phyloP scores from a whole-genome alignment of 164 flowering plant genomes.

The Hamamelis virginiana region DNA sequence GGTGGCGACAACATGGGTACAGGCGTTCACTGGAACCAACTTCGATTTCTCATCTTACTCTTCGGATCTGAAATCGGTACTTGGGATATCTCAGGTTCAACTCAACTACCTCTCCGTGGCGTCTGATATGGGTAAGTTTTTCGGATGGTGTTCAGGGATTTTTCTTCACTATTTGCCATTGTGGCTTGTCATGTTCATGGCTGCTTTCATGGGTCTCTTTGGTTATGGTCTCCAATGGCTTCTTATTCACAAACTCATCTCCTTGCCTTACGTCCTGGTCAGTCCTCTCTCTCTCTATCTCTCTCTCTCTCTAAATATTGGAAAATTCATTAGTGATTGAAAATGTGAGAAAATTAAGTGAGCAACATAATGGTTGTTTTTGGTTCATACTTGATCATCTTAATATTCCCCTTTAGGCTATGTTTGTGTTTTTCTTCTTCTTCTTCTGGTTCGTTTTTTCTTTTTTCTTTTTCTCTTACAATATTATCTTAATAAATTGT shows the following conservation, averaged over 20 bases:
- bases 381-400: too few relatives aligned
- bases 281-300: constrained; percentile 10
- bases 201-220: constrained; percentile 27
- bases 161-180: constrained; percentile 23
- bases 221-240: constrained; percentile 44
- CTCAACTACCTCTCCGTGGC: constrained; percentile 41
- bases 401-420: too few relatives aligned
- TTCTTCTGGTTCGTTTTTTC: too few relatives aligned
- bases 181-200: constrained; percentile 28
- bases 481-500: too few relatives aligned
- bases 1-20: constrained; percentile 39
- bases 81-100: constrained; percentile 40
- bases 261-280: constrained; percentile 26
- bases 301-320: too few relatives aligned
- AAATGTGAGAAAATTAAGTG: too few relatives aligned
- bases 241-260: constrained; percentile 18
- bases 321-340: too few relatives aligned
- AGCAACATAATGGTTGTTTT: too few relatives aligned
- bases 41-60: constrained; percentile 44
- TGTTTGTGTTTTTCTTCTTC: too few relatives aligned
- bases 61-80: constrained; percentile 28
- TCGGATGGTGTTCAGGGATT: constrained; percentile 38
- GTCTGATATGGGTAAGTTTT: constrained; percentile 40
- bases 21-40: constrained; percentile 43
- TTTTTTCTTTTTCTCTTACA: too few relatives aligned